Conservation (phyloP, 2,329 filamentous ascomycete genomes). For the Penicillium sp. region DNA sequence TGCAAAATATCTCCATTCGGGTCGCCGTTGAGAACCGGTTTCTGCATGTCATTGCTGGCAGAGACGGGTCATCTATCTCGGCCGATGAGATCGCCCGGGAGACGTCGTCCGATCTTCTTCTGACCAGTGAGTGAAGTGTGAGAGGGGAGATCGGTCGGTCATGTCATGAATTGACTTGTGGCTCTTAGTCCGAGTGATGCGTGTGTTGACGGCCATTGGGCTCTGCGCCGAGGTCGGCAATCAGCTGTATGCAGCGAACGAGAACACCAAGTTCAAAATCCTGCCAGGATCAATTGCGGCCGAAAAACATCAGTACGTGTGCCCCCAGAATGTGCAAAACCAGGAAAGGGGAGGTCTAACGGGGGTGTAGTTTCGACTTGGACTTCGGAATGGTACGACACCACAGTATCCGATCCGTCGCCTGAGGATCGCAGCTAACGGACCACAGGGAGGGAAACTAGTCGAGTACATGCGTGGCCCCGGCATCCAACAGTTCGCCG, state of each 20-base stretch:
- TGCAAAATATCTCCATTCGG: constrained; percentile 17
- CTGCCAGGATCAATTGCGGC: constrained; percentile 17
- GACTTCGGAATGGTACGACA: constrained; percentile 11
- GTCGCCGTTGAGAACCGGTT: constrained; percentile 14
- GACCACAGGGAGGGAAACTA: constrained; percentile 8
- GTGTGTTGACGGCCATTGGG: constrained; percentile 17
- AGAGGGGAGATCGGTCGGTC: neutral
- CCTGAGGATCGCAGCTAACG: no score
- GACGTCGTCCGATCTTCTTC: constrained; percentile 10
- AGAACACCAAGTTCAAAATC: constrained; percentile 15
- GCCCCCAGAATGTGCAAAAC: neutral
- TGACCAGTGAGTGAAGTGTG: constrained; percentile 7
- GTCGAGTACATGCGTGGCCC: constrained; percentile 21
- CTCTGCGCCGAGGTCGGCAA: constrained; percentile 15
- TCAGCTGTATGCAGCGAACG: constrained; percentile 20
- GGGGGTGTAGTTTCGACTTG: constrained; percentile 3
- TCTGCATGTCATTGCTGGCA: constrained; percentile 8
- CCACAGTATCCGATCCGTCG: neutral
- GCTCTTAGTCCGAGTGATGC: constrained; percentile 18
- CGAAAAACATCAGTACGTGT: constrained; percentile 18
- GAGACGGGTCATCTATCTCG: constrained; percentile 5
- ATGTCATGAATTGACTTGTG: neutral
- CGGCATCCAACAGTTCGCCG: constrained; percentile 13
- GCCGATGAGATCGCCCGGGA: constrained; percentile 9
- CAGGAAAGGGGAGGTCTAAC: neutral